These are phyloP conservation scores for Ceratocystis huliohia DNA, from an alignment of 2,329 filamentous ascomycete species.

Conservation along the genomic window DNA sequence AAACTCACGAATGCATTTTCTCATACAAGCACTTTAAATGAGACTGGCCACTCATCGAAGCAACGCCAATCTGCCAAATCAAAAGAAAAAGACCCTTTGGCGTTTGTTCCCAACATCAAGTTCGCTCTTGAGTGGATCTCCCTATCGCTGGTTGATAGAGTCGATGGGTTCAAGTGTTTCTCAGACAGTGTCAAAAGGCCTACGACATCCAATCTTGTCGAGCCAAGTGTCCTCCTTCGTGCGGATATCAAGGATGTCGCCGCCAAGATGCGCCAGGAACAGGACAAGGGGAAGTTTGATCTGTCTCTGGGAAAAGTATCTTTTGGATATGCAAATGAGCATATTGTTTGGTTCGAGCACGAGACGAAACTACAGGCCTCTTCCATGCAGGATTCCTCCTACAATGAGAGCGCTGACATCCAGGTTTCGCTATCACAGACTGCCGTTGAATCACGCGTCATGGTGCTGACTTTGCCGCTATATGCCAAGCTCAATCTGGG, in stretches of 20 bases:
- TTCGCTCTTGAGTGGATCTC: slow-evolving; percentile 39
- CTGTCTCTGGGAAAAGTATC: slow-evolving; percentile 32
- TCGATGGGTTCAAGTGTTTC: slow-evolving; percentile 41
- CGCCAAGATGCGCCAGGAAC: slow-evolving; percentile 5
- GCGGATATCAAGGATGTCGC: slow-evolving; percentile 33
- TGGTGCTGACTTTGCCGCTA: slow-evolving; percentile 64
- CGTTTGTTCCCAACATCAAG: slow-evolving; percentile 29
- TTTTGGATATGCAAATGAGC: slow-evolving; percentile 49
- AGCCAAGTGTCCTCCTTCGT: slow-evolving; percentile 39
- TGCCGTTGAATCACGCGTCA: slow-evolving; percentile 38
- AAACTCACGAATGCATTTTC: slow-evolving; percentile 37
- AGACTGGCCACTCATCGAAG: background rate
- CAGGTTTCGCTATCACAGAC: slow-evolving; percentile 40
- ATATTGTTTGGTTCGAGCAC: slow-evolving; percentile 51
- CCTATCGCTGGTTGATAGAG: slow-evolving; percentile 42
- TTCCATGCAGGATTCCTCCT: slow-evolving; percentile 47
- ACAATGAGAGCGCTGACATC: slow-evolving; percentile 45
- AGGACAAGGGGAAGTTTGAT: slow-evolving; percentile 24
- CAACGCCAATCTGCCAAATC: background rate
- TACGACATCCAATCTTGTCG: background rate
- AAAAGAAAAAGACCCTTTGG: slow-evolving; percentile 11
- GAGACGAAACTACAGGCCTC: slow-evolving; percentile 46
- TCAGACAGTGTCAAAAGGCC: slow-evolving; percentile 30
- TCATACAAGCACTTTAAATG: slow-evolving; percentile 22
- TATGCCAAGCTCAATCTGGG: slow-evolving; percentile 65